phyloP scores from a whole-genome alignment of 1,284 basidiomycete genomes.

The Coniophora puteana region DNA sequence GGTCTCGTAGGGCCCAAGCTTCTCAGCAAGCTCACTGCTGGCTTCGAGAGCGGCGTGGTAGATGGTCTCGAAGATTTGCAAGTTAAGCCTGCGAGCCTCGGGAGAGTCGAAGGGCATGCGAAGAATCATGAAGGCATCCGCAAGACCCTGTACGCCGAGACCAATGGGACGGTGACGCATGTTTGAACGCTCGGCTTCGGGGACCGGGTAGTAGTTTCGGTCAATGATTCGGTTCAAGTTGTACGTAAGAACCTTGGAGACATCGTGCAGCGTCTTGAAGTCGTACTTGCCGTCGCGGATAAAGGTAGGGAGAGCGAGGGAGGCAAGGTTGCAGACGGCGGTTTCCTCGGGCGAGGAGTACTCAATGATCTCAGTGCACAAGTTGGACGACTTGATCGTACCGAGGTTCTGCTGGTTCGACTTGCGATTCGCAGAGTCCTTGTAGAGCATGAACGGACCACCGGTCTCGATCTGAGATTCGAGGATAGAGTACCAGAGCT shows the following conservation, averaged over 20 bases:
- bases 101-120: conserved; percentile 94
- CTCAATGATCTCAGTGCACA: conserved; percentile 99
- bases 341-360: conserved; percentile 98
- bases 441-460: conserved; percentile 98
- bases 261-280: conserved; percentile 94
- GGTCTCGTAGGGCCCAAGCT: conserved; percentile 86
- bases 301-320: conserved; percentile 91
- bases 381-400: conserved; percentile 98
- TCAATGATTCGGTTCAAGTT: conserved; percentile 97
- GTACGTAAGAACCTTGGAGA: conserved; percentile 88
- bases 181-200: conserved; percentile 90
- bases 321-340: conserved; percentile 98
- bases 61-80: conserved; percentile 98
- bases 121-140: conserved; percentile 97
- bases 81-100: conserved; percentile 86
- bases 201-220: conserved; percentile 91
- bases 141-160: conserved; percentile 97
- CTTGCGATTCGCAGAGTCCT: conserved; percentile 88
- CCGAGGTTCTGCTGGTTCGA: conserved; percentile 99
- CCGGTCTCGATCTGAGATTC: conserved; percentile 99
- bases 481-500: conserved; percentile 97
- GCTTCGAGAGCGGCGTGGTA: conserved; percentile 96
- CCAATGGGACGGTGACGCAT: conserved; percentile 98
- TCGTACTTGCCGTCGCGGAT: conserved; percentile 78
- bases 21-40: conserved; percentile 84